phyloP scores from a whole-genome alignment of 2,329 filamentous ascomycete species.

The Claviceps digitariae region DNA sequence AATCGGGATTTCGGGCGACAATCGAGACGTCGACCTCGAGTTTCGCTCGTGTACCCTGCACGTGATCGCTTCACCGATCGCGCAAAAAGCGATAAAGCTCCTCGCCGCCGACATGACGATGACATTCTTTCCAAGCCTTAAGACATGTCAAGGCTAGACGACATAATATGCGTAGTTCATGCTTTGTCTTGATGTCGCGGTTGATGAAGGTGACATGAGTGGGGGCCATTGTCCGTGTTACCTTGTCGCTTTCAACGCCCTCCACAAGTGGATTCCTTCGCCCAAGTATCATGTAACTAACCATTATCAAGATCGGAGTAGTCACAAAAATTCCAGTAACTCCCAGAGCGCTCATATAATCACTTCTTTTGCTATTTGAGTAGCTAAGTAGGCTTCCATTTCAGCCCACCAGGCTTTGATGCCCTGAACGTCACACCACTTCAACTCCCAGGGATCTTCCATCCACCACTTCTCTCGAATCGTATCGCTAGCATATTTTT shows the following conservation, averaged over 20 bases:
- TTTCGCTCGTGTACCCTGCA: not conserved
- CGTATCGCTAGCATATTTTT: slow-evolving; percentile 30
- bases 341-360: not conserved
- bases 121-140: not conserved
- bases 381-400: slow-evolving; percentile 10
- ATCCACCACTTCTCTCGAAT: slow-evolving; percentile 36
- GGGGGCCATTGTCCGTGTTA: no score
- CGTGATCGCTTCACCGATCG: not conserved
- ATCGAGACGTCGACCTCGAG: not conserved
- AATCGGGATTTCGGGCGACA: not conserved
- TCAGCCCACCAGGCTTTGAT: slow-evolving; percentile 32
- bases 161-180: not conserved
- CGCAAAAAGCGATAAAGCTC: not conserved
- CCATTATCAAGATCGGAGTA: not conserved
- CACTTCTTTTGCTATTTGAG: slow-evolving; percentile 4
- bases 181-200: not conserved
- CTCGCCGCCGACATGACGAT: not conserved
- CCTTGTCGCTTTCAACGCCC: no score
- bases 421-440: slow-evolving; percentile 35
- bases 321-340: not conserved
- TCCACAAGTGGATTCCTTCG: no score
- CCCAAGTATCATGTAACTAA: not conserved
- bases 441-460: slow-evolving; percentile 29
- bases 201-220: no score
- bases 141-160: no score